These are phyloP conservation scores for Vickermania ingenoplastis DNA, from an alignment of 208 protist species.

Conservation along the genomic window DNA sequence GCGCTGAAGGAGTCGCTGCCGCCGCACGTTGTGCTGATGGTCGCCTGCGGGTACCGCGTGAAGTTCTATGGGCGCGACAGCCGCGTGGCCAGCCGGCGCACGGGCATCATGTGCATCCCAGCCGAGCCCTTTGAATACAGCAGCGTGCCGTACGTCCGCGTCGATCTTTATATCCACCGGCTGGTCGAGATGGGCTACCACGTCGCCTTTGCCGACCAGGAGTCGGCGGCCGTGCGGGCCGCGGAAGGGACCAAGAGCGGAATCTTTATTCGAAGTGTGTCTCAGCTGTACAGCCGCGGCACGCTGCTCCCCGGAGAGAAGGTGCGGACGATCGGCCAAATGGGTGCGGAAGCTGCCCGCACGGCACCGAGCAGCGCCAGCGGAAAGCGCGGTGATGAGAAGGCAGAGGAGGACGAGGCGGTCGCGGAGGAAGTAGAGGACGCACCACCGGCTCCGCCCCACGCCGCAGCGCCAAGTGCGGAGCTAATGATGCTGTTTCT, in stretches of 20 bases:
- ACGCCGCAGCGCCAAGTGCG: neutral
- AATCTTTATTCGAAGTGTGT: constrained; percentile 66
- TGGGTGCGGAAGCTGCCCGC: constrained; percentile 6
- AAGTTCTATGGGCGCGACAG: constrained; percentile 82
- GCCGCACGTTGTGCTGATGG: constrained; percentile 55
- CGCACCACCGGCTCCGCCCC: neutral
- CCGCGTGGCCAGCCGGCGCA: constrained; percentile 67
- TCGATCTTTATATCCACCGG: constrained; percentile 71
- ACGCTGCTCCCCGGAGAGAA: constrained; percentile 72
- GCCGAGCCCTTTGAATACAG: constrained; percentile 76
- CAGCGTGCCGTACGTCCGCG: constrained; percentile 69
- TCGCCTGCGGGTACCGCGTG: constrained; percentile 82
- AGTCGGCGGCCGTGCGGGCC: constrained; percentile 75
- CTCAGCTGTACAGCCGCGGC: constrained; percentile 68
- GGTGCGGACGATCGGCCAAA: constrained; percentile 17
- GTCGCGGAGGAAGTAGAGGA: neutral
- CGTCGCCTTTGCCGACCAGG: constrained; percentile 81
- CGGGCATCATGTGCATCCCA: constrained; percentile 80
- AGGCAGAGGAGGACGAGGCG: constrained; percentile 3
- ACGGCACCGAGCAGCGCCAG: neutral
- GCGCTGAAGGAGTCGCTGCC: constrained; percentile 40
- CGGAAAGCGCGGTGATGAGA: constrained; percentile 6
- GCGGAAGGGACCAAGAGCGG: constrained; percentile 42
- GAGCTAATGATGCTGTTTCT: neutral
- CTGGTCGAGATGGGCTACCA: constrained; percentile 87